Conservation (phyloP, 2,329 filamentous ascomycete genomes). For the Aphanocladium album region DNA sequence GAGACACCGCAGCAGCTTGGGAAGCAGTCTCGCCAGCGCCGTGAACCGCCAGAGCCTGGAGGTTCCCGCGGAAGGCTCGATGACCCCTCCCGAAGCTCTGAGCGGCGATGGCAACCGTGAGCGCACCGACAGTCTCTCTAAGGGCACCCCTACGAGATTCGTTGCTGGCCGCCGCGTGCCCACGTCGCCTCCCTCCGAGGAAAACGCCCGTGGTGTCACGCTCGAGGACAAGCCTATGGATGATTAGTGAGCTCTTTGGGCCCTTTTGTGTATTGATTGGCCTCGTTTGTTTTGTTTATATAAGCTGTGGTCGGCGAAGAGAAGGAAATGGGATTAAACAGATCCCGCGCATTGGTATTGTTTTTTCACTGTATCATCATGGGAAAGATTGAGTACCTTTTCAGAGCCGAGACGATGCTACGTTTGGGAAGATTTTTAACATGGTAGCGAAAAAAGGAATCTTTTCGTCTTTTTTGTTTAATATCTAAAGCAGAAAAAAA, state of each 20-base stretch:
- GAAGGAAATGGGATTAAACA: background rate
- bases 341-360: background rate
- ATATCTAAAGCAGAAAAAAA: background rate
- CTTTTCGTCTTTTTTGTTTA: background rate
- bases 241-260: conserved; percentile 29
- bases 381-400: background rate
- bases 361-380: conserved; percentile 12
- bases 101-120: conserved; percentile 34
- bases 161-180: conserved; percentile 45
- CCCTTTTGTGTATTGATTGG: background rate
- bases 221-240: conserved; percentile 51
- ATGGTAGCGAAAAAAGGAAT: background rate
- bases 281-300: background rate
- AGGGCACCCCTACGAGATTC: conserved; percentile 33
- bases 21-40: conserved; percentile 43
- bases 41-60: conserved; percentile 69
- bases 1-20: conserved; percentile 46
- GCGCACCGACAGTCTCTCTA: conserved; percentile 13
- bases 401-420: background rate
- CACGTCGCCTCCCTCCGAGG: conserved; percentile 26
- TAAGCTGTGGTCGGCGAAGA: too few relatives aligned
- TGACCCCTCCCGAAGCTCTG: conserved; percentile 33
- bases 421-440: background rate
- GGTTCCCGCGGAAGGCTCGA: conserved; percentile 61
- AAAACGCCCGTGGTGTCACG: conserved; percentile 39